Evolutionary conservation across 2,329 filamentous ascomycete genomes (phyloP), one percentile per base, ranked within the genome.

Genomic region (Talaromyces sp.): DNA sequence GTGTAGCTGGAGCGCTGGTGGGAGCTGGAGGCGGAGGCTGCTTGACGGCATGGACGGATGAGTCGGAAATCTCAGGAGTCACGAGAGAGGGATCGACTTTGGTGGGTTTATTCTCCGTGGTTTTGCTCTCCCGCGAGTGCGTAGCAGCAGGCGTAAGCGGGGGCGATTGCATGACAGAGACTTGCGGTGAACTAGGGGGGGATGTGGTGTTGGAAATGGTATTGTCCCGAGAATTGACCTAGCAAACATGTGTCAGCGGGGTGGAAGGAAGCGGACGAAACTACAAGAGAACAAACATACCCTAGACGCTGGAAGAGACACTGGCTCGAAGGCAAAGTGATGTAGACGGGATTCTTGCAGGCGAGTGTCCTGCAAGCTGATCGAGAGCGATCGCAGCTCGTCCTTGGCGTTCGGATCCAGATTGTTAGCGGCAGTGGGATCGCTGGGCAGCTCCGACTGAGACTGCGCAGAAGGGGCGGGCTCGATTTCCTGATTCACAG

Each of bases 61-160:
- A 82, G 35, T 80, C 79, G 17, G 82, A 84, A 31, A 79, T 78
- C 64, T 84, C 79, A 2, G 83, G 82, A 52, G 82, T 84, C 72
- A 84, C 82, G 21, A 72, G 69, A 11, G 70, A 63, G 26, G 75
- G 67, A 46, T 68, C 67, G 56, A 66, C 65, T 55, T 58, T 58
- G 38, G 66, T 65, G 59, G 73, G 68, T 62, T 72, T 75, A 58
- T 66, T 69, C 60, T 73, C 71, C 55, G 67, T 71, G 60, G 68
- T 64, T 65, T 72, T 73, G 57, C 69, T 80, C 70, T 86, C 86
- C 66, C 80, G 79, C 58, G 84, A 85, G 64, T 81, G 79, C 50
- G 91, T 93, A 56, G 87, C 92, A 58, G 91, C 87, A 19, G 93
- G 93, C 13, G 93, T 97, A 57, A 98, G 82, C 49, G 92, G 92